Percentiles rank a stretch among this genome's conserved stretches.
These are phyloP conservation scores for Laetiporus sulphureus DNA, from an alignment of 1,284 basidiomycete genomes.

Conservation along the genomic window DNA sequence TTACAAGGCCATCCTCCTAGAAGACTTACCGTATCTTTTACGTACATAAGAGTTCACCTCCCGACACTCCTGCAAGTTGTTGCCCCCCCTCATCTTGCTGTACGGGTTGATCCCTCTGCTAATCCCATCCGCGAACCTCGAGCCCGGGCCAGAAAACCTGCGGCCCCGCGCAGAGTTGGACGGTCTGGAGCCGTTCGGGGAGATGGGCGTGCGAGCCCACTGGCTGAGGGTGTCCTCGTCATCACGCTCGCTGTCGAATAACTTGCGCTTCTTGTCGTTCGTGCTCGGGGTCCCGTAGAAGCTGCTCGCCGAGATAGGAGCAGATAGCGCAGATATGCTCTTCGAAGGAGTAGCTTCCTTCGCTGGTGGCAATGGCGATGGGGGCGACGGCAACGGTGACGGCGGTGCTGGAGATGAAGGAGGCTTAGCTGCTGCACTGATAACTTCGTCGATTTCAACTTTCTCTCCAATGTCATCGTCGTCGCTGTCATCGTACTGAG, in stretches of 20 bases:
- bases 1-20: conserved; percentile 12
- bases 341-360: conserved; percentile 15
- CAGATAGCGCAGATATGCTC: conserved; percentile 7
- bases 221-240: conserved; percentile 22
- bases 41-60: conserved; percentile 11
- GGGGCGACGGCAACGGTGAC: conserved; percentile 5
- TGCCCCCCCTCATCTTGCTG: conserved; percentile 25
- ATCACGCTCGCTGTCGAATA: conserved; percentile 24
- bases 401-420: not conserved
- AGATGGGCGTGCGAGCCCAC: conserved; percentile 24
- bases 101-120: too few relatives aligned
- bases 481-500: conserved; percentile 45
- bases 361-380: conserved; percentile 19
- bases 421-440: not conserved
- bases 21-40: conserved; percentile 15
- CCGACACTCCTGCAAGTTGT: conserved; percentile 26
- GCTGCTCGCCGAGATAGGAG: conserved; percentile 32
- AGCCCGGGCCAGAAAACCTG: conserved; percentile 3
- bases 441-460: conserved; percentile 11
- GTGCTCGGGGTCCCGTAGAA: conserved; percentile 37
- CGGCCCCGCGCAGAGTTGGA: conserved; percentile 12
- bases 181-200: conserved; percentile 15
- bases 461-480: conserved; percentile 38
- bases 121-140: conserved; percentile 6
- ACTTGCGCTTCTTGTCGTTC: conserved; percentile 35